Base-by-base conservation (phyloP, 306 rosid species). In the Bauhinia variegata region DNA sequence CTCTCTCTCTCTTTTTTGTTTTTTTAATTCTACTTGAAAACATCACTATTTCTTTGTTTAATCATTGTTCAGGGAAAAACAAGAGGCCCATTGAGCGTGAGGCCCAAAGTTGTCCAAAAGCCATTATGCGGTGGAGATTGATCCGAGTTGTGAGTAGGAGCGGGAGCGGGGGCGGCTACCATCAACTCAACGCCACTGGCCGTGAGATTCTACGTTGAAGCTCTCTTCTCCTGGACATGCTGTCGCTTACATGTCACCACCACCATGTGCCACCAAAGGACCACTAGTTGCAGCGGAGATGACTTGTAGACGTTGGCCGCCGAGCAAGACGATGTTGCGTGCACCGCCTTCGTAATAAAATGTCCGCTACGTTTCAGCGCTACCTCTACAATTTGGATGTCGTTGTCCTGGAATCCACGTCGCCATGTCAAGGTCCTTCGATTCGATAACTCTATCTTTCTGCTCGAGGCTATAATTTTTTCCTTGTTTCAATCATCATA, bases 391-490 rank as follows among this genome's bases (percentile, higher is more conserved):
- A 50, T 52, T 65, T 10, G 49, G 70, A 81, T 58, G 58, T 47
- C 73, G 19, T 18, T 46, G 33, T 58, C 59, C 34, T 66, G 11
- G 42, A 54, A 67, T 42, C 41, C 34, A 60, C 18, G 4, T 55
- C 78, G 56, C 58, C 73, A 84, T 87, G 89, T 70, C 82, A 67
- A 84, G 95, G 89, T 87, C 57, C 54, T 16, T 52, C 3, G 23
- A 19, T 46, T 68, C 42, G 15, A 46, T 28, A 33, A 18, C 33
- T 11, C 34, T 54, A 2, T 57, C 61, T 60, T 37, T 32, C 8
- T 18, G 44, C 50, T 48, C 6, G 19, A 14, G 13, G 4, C 2
- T n/a, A 0, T 59, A 8, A 36, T 13, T 65, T 31, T 71, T 30
- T 41, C 38, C 30, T 7, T 28, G 11, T 44, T 31, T 41, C 1